Percentiles rank a stretch among this genome's conserved stretches.
Evolutionary conservation across 345 rosid genomes (phyloP).

Genomic region (Citrus sp.): DNA sequence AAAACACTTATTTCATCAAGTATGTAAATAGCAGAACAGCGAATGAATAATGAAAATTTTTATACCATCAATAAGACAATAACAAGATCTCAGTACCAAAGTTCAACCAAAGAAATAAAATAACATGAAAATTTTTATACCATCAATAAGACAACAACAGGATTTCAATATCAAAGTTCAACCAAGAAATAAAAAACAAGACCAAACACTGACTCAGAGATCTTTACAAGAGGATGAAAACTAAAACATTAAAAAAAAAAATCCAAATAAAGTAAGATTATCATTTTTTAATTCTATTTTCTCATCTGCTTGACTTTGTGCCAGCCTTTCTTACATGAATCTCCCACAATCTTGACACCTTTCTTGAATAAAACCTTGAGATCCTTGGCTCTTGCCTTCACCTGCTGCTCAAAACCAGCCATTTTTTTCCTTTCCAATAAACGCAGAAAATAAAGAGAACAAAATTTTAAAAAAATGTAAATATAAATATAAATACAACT

Average conservation of each 20-base stretch:
- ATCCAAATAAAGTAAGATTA: not conserved
- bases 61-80: no score
- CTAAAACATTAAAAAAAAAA: not conserved
- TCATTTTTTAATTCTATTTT: constrained; percentile 14
- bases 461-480: no score
- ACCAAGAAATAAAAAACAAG: not conserved
- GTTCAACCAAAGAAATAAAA: no score
- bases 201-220: constrained; percentile 2
- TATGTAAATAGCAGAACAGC: no score
- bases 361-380: constrained; percentile 60
- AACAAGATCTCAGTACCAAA: no score
- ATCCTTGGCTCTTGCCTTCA: constrained; percentile 73
- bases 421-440: constrained; percentile 12
- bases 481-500: not conserved
- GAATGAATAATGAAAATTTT: no score
- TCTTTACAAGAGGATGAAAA: constrained; percentile 9
- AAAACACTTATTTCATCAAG: no score
- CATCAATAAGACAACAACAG: no score
- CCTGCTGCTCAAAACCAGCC: constrained; percentile 78
- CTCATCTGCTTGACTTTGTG: constrained; percentile 68
- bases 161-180: not conserved
- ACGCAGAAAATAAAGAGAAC: not conserved
- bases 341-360: constrained; percentile 69
- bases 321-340: constrained; percentile 92
- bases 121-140: no score